These are phyloP conservation scores for Suillus placidus DNA, from an alignment of 768 basidiomycete genomes.

Conservation along the genomic window DNA sequence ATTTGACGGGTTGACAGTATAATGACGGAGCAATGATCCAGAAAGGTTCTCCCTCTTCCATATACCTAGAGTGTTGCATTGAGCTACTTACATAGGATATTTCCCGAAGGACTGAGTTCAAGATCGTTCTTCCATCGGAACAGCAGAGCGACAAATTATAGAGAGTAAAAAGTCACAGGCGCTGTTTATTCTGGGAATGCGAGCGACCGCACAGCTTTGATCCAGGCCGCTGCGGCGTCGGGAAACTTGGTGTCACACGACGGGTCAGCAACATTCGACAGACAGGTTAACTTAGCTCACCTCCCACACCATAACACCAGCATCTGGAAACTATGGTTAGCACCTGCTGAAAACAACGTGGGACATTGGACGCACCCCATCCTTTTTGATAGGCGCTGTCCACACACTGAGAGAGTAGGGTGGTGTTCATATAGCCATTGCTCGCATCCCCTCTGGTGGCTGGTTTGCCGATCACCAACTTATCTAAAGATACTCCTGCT, in stretches of 20 bases:
- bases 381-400: slow-evolving; percentile 58
- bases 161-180: not conserved
- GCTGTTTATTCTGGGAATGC: slow-evolving; percentile 37
- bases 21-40: not conserved
- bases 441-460: slow-evolving; percentile 50
- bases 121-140: not conserved
- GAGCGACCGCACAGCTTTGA: slow-evolving; percentile 38
- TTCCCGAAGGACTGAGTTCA: not conserved
- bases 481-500: slow-evolving; percentile 57
- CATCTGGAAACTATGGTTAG: slow-evolving; percentile 3
- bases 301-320: slow-evolving; percentile 25
- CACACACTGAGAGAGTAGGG: slow-evolving; percentile 61
- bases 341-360: not conserved
- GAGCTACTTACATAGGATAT: no score
- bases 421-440: slow-evolving; percentile 59
- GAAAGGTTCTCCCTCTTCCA: not conserved
- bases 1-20: not conserved
- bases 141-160: not conserved
- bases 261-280: not conserved
- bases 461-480: slow-evolving; percentile 80
- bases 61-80: not conserved
- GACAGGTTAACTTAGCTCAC: slow-evolving; percentile 16
- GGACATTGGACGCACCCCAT: slow-evolving; percentile 55
- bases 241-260: slow-evolving; percentile 36
- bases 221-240: slow-evolving; percentile 44